Base-by-base conservation (phyloP, 1,284 basidiomycete species). In the Athelia psychrophila region DNA sequence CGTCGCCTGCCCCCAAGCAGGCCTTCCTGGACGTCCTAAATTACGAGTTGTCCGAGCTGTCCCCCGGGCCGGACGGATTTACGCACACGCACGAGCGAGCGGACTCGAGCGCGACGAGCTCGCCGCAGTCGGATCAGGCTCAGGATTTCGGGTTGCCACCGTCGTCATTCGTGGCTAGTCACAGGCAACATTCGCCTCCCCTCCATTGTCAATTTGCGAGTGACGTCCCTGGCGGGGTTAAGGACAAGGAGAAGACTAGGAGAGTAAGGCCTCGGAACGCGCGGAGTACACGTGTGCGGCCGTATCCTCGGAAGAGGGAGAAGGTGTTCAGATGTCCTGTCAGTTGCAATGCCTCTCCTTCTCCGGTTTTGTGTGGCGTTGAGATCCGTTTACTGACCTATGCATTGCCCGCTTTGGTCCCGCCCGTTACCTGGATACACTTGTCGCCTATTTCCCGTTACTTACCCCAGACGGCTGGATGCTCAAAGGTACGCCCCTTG, bases 301-400 rank as follows among this genome's bases (percentile, higher is more conserved):
- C 40, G n/a, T 35, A 48, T 23, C 47, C 44, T 44, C 50, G 51
- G 52, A 55, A 35, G 35, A 61, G 70, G 55, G 69, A 72, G 59
- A 70, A 72, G 62, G 54, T 61, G 54, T 69, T 61, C 60, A 71
- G 65, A 56, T 73, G 68, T 59, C 69, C 66, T 40, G 72, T 71
- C 60, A 63, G 71, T 63, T n/a, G n/a, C n/a, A n/a, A n/a, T n/a
- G n/a, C n/a, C n/a, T n/a, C n/a, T n/a, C n/a, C n/a, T n/a, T n/a
- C n/a, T n/a, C n/a, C n/a, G n/a, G n/a, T n/a, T n/a, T n/a, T n/a
- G n/a, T n/a, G n/a, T n/a, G n/a, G n/a, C n/a, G n/a, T n/a, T n/a
- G n/a, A n/a, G n/a, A n/a, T n/a, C n/a, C n/a, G n/a, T n/a, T 25
- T 30, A 27, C 24, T 48, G 35, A 5, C 6, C 38, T 5, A 46